A percentile compares a stretch with the other conserved stretches of the same genome.
These are phyloP conservation scores for Alternaria postmessia DNA, from an alignment of 2,329 filamentous ascomycete species.

Conservation along the genomic window DNA sequence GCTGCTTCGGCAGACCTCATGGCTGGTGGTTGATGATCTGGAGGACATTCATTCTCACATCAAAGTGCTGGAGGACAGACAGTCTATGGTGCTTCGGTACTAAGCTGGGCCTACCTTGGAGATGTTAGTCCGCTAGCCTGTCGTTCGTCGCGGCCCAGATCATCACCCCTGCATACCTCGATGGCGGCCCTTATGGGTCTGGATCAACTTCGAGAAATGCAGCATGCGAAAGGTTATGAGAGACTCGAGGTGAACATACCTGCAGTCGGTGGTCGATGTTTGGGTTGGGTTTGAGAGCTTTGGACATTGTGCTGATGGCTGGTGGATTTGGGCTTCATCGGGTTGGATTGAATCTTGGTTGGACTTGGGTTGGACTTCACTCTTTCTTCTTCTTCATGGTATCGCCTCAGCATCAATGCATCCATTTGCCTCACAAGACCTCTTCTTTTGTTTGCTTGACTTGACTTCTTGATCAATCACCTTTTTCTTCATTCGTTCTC, in stretches of 20 bases:
- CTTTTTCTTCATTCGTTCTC: background rate
- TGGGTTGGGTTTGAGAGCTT: constrained; percentile 3
- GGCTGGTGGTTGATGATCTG: constrained; percentile 18
- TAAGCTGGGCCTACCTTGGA: constrained; percentile 20
- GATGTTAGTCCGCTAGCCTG: background rate
- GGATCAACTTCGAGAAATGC: constrained; percentile 19
- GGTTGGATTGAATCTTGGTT: background rate
- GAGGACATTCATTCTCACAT: constrained; percentile 8
- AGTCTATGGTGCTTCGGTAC: constrained; percentile 14
- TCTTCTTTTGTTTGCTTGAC: background rate
- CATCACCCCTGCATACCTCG: constrained; percentile 13
- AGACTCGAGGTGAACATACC: constrained; percentile 6
- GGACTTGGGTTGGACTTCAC: background rate
- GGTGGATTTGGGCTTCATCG: constrained; percentile 6
- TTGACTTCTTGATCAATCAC: background rate
- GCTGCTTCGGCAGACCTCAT: constrained; percentile 3
- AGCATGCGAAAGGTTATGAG: constrained; percentile 9
- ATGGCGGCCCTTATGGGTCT: constrained; percentile 15
- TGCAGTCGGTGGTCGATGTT: constrained; percentile 12
- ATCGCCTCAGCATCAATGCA: constrained; percentile 13
- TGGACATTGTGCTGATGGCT: constrained; percentile 12
- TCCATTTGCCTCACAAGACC: background rate
- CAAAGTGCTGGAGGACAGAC: constrained; percentile 23
- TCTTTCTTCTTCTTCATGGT: background rate
- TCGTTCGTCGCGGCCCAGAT: background rate